Evolutionary conservation across 2,329 filamentous ascomycete species (phyloP), one percentile per base, ranked within the genome.

Genomic region (Fusarium sp.): DNA sequence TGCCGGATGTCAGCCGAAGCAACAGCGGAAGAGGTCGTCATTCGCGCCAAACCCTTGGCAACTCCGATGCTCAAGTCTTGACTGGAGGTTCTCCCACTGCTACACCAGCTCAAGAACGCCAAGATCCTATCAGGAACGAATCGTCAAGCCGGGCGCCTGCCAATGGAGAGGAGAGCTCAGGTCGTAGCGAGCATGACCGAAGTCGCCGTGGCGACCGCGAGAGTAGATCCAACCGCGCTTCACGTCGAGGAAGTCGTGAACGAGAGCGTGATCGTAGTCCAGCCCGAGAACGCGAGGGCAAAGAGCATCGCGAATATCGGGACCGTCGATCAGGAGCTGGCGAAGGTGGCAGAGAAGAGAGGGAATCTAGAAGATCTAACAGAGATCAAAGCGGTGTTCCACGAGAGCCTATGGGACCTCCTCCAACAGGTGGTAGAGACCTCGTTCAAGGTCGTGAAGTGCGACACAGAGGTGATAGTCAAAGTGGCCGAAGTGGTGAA

Each of bases 31-130:
- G 82, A 65, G 70, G 82, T 70, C 79, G 79, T 72, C 81, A 83
- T 76, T 70, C 82, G 35, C 80, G 85, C 20, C 82, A 82, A 59
- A 85, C 84, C 65, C 77, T 90, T 41, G 86, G 83, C 24, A 85
- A 85, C 24, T 90, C 88, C 6, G 89, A 90, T 72, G 86, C 86
- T 3, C 89, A 90, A 75, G 86, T 88, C 9, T 82, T 90, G 6
- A 87, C 87, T 3, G 88, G 88, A 28, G 87, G 86, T 24, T 88
- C 89, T 31, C 86, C 85, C 26, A 82, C 83, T 26, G 82, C 82
- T 54, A 88, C 87, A 7, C 87, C 87, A 0, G 77, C 83, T 7
- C 84, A 87, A 28, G 88, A 90, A 68, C 85, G 86, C 1, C 79
- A 82, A 35, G 87, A 90, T 42, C 81, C 84, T 13, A 74, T 84